phyloP scores from a whole-genome alignment of 345 rosid species.

The Eucalyptus pumila region DNA sequence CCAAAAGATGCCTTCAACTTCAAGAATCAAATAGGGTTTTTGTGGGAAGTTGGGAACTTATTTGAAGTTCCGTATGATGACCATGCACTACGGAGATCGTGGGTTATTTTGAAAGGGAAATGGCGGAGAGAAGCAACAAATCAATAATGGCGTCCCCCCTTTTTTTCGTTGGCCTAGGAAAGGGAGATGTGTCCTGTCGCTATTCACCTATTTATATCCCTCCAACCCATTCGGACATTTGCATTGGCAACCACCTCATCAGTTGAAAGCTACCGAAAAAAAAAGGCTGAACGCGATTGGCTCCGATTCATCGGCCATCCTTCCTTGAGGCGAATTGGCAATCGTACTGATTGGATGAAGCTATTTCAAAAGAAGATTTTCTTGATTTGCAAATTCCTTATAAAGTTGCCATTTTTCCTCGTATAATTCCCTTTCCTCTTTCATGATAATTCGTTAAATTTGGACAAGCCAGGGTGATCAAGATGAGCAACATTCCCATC shows the following conservation, averaged over 20 bases:
- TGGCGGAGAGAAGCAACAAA: neutral
- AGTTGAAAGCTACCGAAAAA: neutral
- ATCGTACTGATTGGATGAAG: neutral
- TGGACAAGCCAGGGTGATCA: neutral
- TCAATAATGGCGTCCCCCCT: neutral
- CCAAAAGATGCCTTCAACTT: neutral
- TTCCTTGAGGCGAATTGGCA: neutral
- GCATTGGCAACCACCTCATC: neutral
- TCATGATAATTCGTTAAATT: neutral
- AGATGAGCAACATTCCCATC: neutral
- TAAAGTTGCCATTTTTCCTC: neutral
- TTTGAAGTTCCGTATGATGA: neutral
- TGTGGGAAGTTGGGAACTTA: neutral
- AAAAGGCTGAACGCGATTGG: neutral
- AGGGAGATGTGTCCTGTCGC: neutral
- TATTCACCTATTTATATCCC: neutral
- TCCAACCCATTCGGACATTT: neutral
- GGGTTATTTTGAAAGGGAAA: neutral
- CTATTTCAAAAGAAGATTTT: neutral
- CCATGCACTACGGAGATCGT: neutral
- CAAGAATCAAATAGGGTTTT: neutral
- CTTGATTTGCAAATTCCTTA: neutral
- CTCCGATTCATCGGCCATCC: neutral
- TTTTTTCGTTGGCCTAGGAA: neutral
- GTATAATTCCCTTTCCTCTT: neutral